Evolutionary conservation across 345 rosid genomes (phyloP).

Genomic region (Euphorbia pulcherrima): DNA sequence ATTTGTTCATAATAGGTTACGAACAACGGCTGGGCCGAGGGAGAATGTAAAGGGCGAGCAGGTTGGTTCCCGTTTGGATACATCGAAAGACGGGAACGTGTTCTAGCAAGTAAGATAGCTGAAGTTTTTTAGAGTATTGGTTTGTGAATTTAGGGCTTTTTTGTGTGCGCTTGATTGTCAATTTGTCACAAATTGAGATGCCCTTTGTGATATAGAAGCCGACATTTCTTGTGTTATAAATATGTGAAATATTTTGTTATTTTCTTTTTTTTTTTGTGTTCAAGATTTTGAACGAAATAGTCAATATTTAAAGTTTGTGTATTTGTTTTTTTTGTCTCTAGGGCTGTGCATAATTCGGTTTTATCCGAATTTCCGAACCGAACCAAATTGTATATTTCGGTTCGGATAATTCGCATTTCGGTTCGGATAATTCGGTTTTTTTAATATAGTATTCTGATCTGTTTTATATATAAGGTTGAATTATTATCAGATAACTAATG

Average conservation of each 20-base stretch:
- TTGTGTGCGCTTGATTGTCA: slow-evolving; percentile 20
- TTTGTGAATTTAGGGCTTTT: slow-evolving; percentile 21
- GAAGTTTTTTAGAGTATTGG: slow-evolving; percentile 60
- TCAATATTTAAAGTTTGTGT: too few relatives aligned
- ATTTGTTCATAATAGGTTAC: slow-evolving; percentile 49
- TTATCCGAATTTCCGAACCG: too few relatives aligned
- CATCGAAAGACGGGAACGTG: slow-evolving; percentile 79
- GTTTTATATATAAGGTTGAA: too few relatives aligned
- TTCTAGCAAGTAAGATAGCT: slow-evolving; percentile 79
- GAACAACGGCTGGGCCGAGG: slow-evolving; percentile 92
- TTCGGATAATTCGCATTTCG: too few relatives aligned
- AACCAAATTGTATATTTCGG: too few relatives aligned
- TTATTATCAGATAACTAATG: too few relatives aligned
- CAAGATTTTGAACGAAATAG: slow-evolving; percentile 10
- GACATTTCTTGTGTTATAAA: slow-evolving; percentile 9
- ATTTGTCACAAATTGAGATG: slow-evolving; percentile 10
- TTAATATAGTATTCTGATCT: too few relatives aligned
- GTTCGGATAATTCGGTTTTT: too few relatives aligned
- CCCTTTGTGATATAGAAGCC: slow-evolving; percentile 32
- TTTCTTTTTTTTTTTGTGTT: slow-evolving; percentile 7
- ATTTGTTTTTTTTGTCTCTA: too few relatives aligned
- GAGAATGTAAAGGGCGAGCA: slow-evolving; percentile 91
- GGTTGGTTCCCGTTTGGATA: slow-evolving; percentile 91
- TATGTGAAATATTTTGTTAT: slow-evolving; percentile 22
- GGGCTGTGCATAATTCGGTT: too few relatives aligned